Evolutionary conservation across 2,329 filamentous ascomycete species (phyloP).

Genomic region (Aspergillus sp.): DNA sequence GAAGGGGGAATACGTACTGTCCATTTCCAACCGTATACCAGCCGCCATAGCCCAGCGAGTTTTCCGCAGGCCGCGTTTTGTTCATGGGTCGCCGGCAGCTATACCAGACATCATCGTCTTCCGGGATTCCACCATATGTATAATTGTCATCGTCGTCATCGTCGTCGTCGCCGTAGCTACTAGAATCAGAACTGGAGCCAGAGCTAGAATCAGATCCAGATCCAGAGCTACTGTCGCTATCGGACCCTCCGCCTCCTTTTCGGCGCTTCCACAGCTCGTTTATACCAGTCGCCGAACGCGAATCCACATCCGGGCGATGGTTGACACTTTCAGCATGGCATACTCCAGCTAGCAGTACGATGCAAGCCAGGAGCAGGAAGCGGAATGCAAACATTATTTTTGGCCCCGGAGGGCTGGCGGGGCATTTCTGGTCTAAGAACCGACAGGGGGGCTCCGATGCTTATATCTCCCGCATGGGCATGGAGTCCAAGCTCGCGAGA

Average conservation of each 20-base stretch:
- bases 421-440: too few relatives aligned
- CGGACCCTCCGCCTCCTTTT: neutral
- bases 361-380: too few relatives aligned
- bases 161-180: neutral
- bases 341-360: neutral
- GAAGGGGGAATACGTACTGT: neutral
- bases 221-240: neutral
- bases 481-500: too few relatives aligned
- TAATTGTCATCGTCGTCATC: neutral
- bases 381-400: too few relatives aligned
- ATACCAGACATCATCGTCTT: neutral
- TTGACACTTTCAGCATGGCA: neutral
- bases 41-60: neutral
- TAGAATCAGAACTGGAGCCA: neutral
- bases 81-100: neutral
- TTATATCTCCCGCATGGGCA: too few relatives aligned
- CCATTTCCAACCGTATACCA: neutral
- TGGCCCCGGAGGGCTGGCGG: too few relatives aligned
- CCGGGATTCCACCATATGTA: too few relatives aligned
- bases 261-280: neutral
- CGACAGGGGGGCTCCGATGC: too few relatives aligned
- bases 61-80: neutral
- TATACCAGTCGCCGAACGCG: too few relatives aligned
- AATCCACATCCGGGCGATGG: neutral
- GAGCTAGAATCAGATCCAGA: neutral